phyloP scores from a whole-genome alignment of 805 yeast genomes.

The Myxozyma monticola region DNA sequence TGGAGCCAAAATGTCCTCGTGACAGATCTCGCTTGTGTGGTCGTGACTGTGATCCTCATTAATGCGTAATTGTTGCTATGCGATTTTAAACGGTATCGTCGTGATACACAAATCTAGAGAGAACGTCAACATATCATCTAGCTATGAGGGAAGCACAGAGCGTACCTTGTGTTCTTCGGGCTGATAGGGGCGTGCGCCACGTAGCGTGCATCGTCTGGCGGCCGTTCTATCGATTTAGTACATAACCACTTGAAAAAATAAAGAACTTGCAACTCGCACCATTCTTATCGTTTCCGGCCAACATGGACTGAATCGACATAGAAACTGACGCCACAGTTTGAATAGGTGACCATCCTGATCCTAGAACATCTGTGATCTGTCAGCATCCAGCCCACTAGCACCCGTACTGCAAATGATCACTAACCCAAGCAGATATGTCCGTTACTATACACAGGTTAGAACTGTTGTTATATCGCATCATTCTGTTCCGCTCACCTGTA shows the following conservation, averaged over 20 bases:
- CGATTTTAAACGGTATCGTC: constrained; percentile 55
- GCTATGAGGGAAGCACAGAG: background rate
- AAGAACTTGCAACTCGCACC: constrained; percentile 27
- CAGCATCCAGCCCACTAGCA: background rate
- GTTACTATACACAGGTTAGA: constrained; percentile 40
- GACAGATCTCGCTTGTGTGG: no score
- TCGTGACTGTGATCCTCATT: no score
- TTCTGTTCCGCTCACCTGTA: constrained; percentile 44
- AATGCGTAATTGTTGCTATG: no score
- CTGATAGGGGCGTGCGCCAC: constrained; percentile 55
- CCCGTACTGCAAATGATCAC: background rate
- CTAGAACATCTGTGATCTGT: constrained; percentile 52
- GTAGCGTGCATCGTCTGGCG: constrained; percentile 57
- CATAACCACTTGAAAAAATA: constrained; percentile 1
- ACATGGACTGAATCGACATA: constrained; percentile 65
- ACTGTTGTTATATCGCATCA: no score
- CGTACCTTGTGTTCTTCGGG: constrained; percentile 47
- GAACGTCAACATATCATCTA: background rate
- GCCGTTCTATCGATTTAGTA: constrained; percentile 43
- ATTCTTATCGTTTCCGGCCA: constrained; percentile 48
- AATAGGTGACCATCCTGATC: constrained; percentile 68
- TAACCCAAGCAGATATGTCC: constrained; percentile 70
- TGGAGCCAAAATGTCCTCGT: no score
- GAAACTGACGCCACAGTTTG: constrained; percentile 43
- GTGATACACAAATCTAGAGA: constrained; percentile 53